A percentile compares a stretch with the other conserved stretches of the same genome.
phyloP scores from a whole-genome alignment of 2,329 filamentous ascomycete genomes.

The Endocalyx cinctus region DNA sequence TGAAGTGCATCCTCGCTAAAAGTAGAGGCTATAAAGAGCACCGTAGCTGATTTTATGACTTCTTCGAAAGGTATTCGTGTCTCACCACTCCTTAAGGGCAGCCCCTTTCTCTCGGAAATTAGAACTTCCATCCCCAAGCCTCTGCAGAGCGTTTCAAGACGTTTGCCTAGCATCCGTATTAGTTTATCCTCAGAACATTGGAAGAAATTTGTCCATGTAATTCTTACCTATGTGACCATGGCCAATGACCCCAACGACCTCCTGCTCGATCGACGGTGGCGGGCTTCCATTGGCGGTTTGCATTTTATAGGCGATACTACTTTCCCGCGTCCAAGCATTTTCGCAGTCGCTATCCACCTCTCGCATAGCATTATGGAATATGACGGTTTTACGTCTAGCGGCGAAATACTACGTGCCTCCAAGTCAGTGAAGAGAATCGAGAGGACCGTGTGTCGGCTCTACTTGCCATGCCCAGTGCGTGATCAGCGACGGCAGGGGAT shows the following conservation, averaged over 20 bases:
- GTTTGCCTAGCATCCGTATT: slow-evolving; percentile 9
- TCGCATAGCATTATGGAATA: slow-evolving; percentile 14
- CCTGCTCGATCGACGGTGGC: slow-evolving; percentile 13
- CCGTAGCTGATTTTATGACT: slow-evolving; percentile 12
- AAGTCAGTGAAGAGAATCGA: slow-evolving; percentile 2
- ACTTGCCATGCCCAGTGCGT: slow-evolving; percentile 16
- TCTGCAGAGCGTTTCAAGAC: slow-evolving; percentile 14
- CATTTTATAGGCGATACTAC: slow-evolving; percentile 13
- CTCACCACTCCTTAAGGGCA: background rate
- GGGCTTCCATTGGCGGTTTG: slow-evolving; percentile 11
- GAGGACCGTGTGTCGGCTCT: too few relatives aligned
- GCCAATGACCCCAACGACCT: slow-evolving; percentile 15
- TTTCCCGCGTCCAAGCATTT: slow-evolving; percentile 15
- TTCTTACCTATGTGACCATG: slow-evolving; percentile 15
- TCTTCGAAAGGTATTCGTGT: slow-evolving; percentile 14
- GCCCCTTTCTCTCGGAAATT: slow-evolving; percentile 14
- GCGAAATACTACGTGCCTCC: slow-evolving; percentile 15
- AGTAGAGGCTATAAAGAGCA: slow-evolving; percentile 17
- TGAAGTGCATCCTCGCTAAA: slow-evolving; percentile 8
- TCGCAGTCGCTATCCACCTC: slow-evolving; percentile 7
- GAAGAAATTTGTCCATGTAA: too few relatives aligned
- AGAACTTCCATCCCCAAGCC: slow-evolving; percentile 20
- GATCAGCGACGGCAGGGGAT: slow-evolving; percentile 14
- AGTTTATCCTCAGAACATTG: too few relatives aligned
- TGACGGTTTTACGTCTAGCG: slow-evolving; percentile 16